Base-by-base conservation (phyloP, 2,329 filamentous ascomycete species). In the Clonostachys byssicola region DNA sequence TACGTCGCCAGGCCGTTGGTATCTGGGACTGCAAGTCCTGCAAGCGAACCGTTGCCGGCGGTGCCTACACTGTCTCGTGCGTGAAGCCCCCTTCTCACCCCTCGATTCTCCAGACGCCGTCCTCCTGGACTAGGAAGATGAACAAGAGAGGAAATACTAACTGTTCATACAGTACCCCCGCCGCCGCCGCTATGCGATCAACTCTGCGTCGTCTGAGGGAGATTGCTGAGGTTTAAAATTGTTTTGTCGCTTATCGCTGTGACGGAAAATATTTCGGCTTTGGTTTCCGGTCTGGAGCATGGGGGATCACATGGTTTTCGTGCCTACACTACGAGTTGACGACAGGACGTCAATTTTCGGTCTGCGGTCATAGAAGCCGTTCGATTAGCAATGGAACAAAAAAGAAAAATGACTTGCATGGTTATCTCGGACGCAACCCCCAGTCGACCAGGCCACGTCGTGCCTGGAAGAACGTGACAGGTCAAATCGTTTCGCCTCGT, bases 11-110 rank as follows among this genome's bases (percentile, higher is more conserved):
- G 70, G 85, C 89, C 56, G 89, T 92, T 63, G 92, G 92, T 66
- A 96, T 96, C 83, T 96, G 92, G 92, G 83, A 92, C 75, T 99
- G 94, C 89, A 87, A 84, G 75, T 82, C 86, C 52, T 97, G 94
- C 87, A 85, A 89, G 74, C 96, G 96, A 88, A 89, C 85, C 67
- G 61, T 69, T 47, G 66, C 66, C 47, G 70, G 70, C 61, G 92
- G 92, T 77, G 94, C 92, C 67, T 97, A 95, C 83, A 87, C 85
- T 65, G 88, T 97, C 72, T 88, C 94, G 92, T 96, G 90, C 78
- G 92, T 94, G 50, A 42, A 41, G 48, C 46, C 43, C 46, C 35
- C 41, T 41, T 42, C 40, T 23, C 9, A 13, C 30, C 41, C 35
- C 36, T 30, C 23, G 9, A 30, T 8, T 30, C 23, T 10, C 23